These are phyloP conservation scores for Gossypium anomalum DNA, from an alignment of 345 rosid species.

Conservation along the genomic window DNA sequence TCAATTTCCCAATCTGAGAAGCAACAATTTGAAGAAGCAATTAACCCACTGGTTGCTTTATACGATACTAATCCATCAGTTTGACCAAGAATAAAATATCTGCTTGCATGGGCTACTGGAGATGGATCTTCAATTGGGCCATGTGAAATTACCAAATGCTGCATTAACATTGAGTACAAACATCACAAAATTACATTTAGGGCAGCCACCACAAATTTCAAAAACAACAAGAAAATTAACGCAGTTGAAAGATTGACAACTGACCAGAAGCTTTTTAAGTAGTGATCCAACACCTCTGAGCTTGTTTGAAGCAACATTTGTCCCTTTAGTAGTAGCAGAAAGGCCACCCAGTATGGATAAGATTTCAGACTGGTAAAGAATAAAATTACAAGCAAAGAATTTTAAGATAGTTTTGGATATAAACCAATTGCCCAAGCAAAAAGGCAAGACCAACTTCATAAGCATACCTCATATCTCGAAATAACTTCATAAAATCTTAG, in stretches of 20 bases:
- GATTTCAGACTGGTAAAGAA: constrained; percentile 61
- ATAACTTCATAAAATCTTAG: constrained; percentile 83
- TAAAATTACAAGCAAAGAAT: constrained; percentile 20
- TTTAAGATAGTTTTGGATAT: not conserved
- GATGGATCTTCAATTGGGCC: constrained; percentile 93
- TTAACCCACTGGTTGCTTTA: constrained; percentile 65
- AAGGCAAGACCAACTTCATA: constrained; percentile 6
- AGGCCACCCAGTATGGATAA: constrained; percentile 57
- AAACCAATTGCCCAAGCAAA: constrained; percentile 8
- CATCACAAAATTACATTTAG: constrained; percentile 12
- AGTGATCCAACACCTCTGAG: constrained; percentile 61
- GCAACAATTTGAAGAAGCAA: constrained; percentile 70
- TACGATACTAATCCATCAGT: constrained; percentile 73
- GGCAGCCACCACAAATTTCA: constrained; percentile 1
- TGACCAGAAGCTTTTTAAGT: constrained; percentile 80
- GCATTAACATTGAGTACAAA: constrained; percentile 40
- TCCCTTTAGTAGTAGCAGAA: constrained; percentile 35
- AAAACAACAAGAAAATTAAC: constrained; percentile 10
- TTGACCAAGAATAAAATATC: constrained; percentile 60
- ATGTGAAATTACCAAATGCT: constrained; percentile 67
- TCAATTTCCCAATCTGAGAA: constrained; percentile 68
- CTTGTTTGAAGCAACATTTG: constrained; percentile 34
- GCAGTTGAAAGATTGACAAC: constrained; percentile 25
- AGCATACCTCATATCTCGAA: constrained; percentile 83
- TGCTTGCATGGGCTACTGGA: constrained; percentile 63